Conservation (phyloP, 257 asterid genomes). For the Nicotiana attenuata region DNA sequence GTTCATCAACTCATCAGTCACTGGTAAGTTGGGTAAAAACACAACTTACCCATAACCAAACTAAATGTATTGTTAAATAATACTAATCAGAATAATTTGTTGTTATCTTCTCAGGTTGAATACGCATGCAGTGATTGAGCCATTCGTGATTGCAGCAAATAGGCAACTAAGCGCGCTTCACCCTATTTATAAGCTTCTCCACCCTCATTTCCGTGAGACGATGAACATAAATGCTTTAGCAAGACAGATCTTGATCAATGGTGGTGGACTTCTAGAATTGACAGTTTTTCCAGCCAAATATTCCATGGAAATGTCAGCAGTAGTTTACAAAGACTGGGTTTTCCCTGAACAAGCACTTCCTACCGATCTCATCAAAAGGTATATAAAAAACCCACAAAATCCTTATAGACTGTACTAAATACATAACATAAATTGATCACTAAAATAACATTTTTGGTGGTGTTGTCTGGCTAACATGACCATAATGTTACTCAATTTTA, state of each 20-base stretch:
- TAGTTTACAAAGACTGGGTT: slow-evolving; percentile 25
- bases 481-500: slow-evolving; percentile 11
- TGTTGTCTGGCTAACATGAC: not conserved
- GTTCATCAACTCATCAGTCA: slow-evolving; percentile 27
- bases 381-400: not conserved
- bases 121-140: slow-evolving; percentile 26
- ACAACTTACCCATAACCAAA: too few relatives aligned
- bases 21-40: slow-evolving; percentile 8
- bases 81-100: not conserved
- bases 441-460: not conserved
- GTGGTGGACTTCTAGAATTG: slow-evolving; percentile 19
- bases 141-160: slow-evolving; percentile 31
- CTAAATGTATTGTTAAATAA: not conserved
- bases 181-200: slow-evolving; percentile 27
- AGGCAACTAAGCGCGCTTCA: slow-evolving; percentile 30
- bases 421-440: not conserved
- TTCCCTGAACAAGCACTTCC: slow-evolving; percentile 36
- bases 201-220: slow-evolving; percentile 30
- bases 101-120: slow-evolving; percentile 15
- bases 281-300: slow-evolving; percentile 21
- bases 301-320: slow-evolving; percentile 29
- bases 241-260: slow-evolving; percentile 21
- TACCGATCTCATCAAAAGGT: slow-evolving; percentile 33
- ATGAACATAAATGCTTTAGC: slow-evolving; percentile 32
- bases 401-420: not conserved